Evolutionary conservation across 2,329 filamentous ascomycete species (phyloP).

Genomic region (Cryphonectria carpinicola): DNA sequence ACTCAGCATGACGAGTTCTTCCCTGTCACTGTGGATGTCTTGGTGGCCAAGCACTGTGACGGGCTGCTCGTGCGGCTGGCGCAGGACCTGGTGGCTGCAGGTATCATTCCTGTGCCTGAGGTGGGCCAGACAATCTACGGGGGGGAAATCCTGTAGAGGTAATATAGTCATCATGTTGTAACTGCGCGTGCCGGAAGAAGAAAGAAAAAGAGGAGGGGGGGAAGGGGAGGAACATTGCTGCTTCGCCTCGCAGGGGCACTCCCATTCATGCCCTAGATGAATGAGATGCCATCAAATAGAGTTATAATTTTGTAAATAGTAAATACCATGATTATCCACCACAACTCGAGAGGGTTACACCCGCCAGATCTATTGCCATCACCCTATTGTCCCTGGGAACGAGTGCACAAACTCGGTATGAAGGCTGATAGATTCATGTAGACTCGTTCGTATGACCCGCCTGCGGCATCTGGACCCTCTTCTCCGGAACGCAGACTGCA

Average conservation of each 20-base stretch:
- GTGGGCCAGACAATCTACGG: conserved; percentile 43
- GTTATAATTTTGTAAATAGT: not conserved
- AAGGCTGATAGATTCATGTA: too few species aligned
- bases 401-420: not conserved
- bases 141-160: conserved; percentile 31
- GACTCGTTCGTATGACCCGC: too few species aligned
- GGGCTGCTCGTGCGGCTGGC: conserved; percentile 60
- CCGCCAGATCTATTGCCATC: not conserved
- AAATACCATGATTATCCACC: too few species aligned
- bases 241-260: not conserved
- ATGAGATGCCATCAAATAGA: not conserved
- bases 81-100: conserved; percentile 52
- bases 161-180: not conserved
- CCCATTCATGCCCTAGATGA: not conserved
- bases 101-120: conserved; percentile 50
- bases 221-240: too few species aligned
- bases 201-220: too few species aligned
- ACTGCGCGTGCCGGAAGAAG: too few species aligned
- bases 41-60: conserved; percentile 65
- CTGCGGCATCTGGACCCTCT: not conserved
- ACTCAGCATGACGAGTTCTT: conserved; percentile 53
- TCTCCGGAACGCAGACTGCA: not conserved
- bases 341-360: not conserved
- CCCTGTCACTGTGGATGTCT: conserved; percentile 61
- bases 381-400: not conserved